Evolutionary conservation across 1,284 basidiomycete genomes (phyloP).

Genomic region (Tremellales sp.): DNA sequence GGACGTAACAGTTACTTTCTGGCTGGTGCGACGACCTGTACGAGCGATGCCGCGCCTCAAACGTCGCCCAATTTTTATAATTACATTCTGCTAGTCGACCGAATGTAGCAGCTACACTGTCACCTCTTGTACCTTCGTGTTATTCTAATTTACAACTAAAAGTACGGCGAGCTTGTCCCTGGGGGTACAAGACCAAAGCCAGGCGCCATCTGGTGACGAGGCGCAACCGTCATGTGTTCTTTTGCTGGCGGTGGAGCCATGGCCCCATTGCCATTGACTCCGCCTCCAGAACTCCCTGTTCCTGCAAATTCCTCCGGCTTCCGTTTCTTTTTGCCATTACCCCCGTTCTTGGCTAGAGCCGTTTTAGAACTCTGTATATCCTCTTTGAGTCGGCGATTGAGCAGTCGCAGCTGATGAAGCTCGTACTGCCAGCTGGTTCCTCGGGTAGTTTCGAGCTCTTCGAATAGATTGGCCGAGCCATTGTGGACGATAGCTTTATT

Average conservation of each 20-base stretch:
- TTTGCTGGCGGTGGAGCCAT: slow-evolving; percentile 5
- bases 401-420: slow-evolving; percentile 73
- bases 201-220: slow-evolving; percentile 37
- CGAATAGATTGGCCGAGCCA: slow-evolving; percentile 58
- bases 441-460: slow-evolving; percentile 62
- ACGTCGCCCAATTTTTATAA: too few relatives aligned
- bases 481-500: slow-evolving; percentile 36
- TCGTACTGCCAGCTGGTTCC: slow-evolving; percentile 88
- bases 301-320: too few relatives aligned
- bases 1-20: too few relatives aligned
- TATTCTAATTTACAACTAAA: slow-evolving; percentile 1
- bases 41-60: too few relatives aligned
- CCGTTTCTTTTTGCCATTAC: slow-evolving; percentile 27
- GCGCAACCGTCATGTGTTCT: slow-evolving; percentile 26
- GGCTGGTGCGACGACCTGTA: too few relatives aligned
- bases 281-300: too few relatives aligned
- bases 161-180: slow-evolving; percentile 13
- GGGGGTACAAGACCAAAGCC: slow-evolving; percentile 37
- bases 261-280: background rate
- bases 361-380: slow-evolving; percentile 54
- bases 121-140: background rate
- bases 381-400: slow-evolving; percentile 66
- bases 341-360: slow-evolving; percentile 13
- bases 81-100: too few relatives aligned
- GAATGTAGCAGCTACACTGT: background rate